Evolutionary conservation across 1,284 basidiomycete species (phyloP).

Genomic region (Fomitopsis betulina): DNA sequence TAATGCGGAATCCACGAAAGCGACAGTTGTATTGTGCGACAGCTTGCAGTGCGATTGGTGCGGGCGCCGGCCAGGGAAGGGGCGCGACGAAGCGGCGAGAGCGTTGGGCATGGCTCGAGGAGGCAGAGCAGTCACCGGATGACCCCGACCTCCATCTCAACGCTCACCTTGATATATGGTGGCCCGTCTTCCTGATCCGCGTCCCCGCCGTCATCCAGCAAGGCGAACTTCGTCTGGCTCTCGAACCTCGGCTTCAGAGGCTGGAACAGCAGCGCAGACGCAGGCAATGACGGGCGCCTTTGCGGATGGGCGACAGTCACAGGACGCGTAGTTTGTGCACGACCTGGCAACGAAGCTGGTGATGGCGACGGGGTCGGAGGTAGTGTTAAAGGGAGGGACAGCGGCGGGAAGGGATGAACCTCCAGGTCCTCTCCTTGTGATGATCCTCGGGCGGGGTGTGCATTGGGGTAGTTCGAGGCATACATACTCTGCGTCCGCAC

Average conservation of each 20-base stretch:
- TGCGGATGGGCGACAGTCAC: background rate
- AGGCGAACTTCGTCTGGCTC: conserved; percentile 15
- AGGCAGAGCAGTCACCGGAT: background rate
- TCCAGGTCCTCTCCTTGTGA: background rate
- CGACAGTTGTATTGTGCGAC: background rate
- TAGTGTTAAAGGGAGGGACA: conserved; percentile 6
- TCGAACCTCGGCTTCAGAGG: conserved; percentile 17
- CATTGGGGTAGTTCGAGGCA: conserved; percentile 7
- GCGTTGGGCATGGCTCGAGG: too few relatives aligned
- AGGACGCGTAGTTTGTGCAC: background rate
- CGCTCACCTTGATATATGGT: background rate
- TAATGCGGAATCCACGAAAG: background rate
- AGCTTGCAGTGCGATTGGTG: too few relatives aligned
- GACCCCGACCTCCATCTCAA: background rate
- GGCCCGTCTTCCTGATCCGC: conserved; percentile 5
- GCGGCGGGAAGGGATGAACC: background rate
- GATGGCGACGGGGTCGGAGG: background rate
- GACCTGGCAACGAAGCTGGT: background rate
- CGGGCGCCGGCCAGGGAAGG: background rate
- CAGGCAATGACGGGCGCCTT: conserved; percentile 5
- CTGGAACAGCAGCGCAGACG: conserved; percentile 18
- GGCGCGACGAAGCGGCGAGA: background rate
- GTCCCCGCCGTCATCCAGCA: conserved; percentile 16
- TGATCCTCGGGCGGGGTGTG: conserved; percentile 4
- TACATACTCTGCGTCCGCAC: conserved; percentile 27